phyloP scores from a whole-genome alignment of 768 basidiomycete genomes.

The Obba rivulosa region DNA sequence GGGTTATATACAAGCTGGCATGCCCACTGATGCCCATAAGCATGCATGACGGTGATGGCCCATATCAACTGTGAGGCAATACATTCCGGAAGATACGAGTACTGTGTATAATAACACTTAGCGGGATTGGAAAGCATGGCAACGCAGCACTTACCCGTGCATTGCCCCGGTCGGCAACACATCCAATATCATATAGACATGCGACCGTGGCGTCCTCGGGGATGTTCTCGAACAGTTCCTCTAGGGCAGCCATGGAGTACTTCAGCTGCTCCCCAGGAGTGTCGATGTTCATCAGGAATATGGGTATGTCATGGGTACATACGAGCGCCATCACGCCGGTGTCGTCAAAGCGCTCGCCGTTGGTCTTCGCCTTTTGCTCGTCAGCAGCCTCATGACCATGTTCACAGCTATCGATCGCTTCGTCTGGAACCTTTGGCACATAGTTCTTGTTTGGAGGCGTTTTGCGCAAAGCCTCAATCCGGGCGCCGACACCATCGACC shows the following conservation, averaged over 20 bases:
- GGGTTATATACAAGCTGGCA: no score
- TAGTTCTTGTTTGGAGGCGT: background rate
- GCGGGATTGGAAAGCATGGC: background rate
- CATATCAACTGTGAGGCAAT: no score
- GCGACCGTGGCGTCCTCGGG: constrained; percentile 24
- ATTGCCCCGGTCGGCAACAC: constrained; percentile 28
- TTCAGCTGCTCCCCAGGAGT: constrained; percentile 34
- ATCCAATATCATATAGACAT: constrained; percentile 30
- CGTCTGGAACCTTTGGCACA: constrained; percentile 11
- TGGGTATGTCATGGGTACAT: constrained; percentile 32
- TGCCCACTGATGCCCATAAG: no score
- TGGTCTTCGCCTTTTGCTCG: constrained; percentile 24
- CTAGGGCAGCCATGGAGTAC: constrained; percentile 30
- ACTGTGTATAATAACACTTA: no score
- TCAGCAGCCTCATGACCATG: constrained; percentile 26
- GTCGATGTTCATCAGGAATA: constrained; percentile 37
- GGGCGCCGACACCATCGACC: background rate
- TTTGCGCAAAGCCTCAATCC: background rate
- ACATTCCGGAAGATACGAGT: no score
- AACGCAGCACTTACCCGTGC: background rate
- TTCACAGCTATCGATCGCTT: constrained; percentile 31
- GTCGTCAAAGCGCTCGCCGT: constrained; percentile 26
- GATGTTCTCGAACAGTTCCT: constrained; percentile 24
- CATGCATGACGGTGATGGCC: no score
- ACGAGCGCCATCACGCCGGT: constrained; percentile 33